Percentiles rank a stretch among this genome's conserved stretches.
Conservation (phyloP, 306 rosid genomes). For the Glycine tomentella region DNA sequence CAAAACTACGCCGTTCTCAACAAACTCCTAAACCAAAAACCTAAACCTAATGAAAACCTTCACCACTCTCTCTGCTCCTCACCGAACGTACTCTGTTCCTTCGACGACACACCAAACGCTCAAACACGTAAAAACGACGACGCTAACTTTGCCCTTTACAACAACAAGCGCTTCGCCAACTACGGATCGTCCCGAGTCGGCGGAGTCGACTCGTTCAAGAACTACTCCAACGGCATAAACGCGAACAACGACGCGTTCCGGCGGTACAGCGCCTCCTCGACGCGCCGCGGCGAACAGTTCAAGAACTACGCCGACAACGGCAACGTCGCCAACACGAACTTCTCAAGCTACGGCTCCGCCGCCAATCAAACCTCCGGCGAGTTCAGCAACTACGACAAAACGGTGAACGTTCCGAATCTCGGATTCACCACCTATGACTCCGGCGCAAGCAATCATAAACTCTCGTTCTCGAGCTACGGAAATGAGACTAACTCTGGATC, state of each 20-base stretch:
- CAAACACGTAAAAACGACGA: constrained; percentile 16
- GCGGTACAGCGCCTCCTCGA: constrained; percentile 60
- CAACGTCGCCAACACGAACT: constrained; percentile 70
- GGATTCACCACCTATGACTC: constrained; percentile 72
- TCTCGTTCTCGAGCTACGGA: constrained; percentile 71
- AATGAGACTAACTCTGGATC: constrained; percentile 83
- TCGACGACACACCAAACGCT: constrained; percentile 41
- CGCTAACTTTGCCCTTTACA: constrained; percentile 64
- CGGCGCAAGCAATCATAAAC: constrained; percentile 60
- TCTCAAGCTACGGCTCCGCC: constrained; percentile 63
- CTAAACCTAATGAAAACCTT: constrained; percentile 43
- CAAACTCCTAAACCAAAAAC: constrained; percentile 42
- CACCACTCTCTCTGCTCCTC: constrained; percentile 60
- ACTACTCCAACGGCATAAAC: constrained; percentile 81
- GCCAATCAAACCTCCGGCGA: constrained; percentile 61
- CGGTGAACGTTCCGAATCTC: constrained; percentile 84
- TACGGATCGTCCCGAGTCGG: constrained; percentile 61
- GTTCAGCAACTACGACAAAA: constrained; percentile 67
- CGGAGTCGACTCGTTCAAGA: constrained; percentile 77
- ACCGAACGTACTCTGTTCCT: constrained; percentile 69
- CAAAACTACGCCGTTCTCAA: constrained; percentile 58
- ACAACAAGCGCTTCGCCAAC: constrained; percentile 66
- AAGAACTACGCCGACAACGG: constrained; percentile 70
- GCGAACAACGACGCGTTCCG: constrained; percentile 69
- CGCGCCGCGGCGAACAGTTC: constrained; percentile 61